Evolutionary conservation across 768 basidiomycete genomes (phyloP).

Genomic region (Naganishia kalamii): DNA sequence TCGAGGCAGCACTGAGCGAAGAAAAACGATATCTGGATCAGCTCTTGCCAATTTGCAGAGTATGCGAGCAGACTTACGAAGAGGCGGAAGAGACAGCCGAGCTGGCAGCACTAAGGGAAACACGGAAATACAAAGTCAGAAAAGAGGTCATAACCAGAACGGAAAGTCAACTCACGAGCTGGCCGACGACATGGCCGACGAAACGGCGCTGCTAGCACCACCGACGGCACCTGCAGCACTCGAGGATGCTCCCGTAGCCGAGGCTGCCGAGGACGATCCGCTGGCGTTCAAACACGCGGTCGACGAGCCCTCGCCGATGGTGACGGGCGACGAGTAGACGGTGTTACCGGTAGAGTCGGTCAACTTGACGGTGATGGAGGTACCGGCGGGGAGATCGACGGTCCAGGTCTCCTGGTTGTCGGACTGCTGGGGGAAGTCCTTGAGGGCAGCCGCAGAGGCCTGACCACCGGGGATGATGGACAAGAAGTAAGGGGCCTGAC

Average conservation of each 20-base stretch:
- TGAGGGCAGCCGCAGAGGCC: slow-evolving; percentile 51
- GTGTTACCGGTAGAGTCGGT: slow-evolving; percentile 55
- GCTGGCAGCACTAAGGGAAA: not conserved
- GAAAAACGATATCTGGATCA: slow-evolving; percentile 21
- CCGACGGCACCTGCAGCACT: slow-evolving; percentile 14
- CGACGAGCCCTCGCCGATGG: slow-evolving; percentile 36
- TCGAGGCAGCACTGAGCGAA: slow-evolving; percentile 15
- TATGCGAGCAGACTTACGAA: not conserved
- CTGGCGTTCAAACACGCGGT: slow-evolving; percentile 30
- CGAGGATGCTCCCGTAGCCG: slow-evolving; percentile 14
- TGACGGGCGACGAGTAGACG: slow-evolving; percentile 36
- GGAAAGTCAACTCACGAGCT: not conserved
- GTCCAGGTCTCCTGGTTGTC: slow-evolving; percentile 55
- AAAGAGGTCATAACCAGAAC: too few species aligned
- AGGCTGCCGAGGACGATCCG: slow-evolving; percentile 31
- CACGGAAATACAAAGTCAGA: too few species aligned
- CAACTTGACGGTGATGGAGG: slow-evolving; percentile 43
- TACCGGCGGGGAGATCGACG: slow-evolving; percentile 53
- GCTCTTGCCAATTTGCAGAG: not conserved
- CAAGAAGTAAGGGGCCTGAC: slow-evolving; percentile 39
- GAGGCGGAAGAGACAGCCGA: not conserved
- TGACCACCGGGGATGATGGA: slow-evolving; percentile 53
- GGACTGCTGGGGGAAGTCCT: slow-evolving; percentile 49
- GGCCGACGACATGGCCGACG: not conserved
- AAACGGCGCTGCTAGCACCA: slow-evolving; percentile 26